Percentiles rank a stretch among this genome's conserved stretches.
Conservation (phyloP, 345 rosid genomes). For the Xanthoceras sorbifolium region DNA sequence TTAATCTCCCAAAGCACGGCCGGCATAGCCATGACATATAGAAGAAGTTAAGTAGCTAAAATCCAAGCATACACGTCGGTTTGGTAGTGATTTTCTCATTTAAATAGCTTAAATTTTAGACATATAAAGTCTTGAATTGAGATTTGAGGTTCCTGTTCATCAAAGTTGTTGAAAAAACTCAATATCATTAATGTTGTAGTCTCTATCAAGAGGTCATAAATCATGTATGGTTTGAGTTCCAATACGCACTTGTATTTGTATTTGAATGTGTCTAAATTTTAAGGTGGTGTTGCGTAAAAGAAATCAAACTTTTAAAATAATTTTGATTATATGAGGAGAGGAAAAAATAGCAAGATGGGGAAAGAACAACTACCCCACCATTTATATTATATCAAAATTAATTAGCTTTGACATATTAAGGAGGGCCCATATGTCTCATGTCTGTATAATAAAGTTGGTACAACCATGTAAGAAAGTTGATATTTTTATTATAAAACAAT, state of each 20-base stretch:
- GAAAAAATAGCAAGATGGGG: conserved; percentile 28
- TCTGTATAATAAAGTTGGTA: not conserved
- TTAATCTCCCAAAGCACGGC: conserved; percentile 36
- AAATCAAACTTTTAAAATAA: too few species aligned
- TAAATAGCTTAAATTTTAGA: conserved; percentile 2
- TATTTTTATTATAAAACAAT: not conserved
- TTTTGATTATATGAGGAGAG: not conserved
- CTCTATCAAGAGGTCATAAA: too few species aligned
- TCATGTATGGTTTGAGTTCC: too few species aligned
- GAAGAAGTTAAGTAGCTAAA: conserved; percentile 34
- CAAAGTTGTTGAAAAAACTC: too few species aligned
- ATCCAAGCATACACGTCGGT: conserved; percentile 44
- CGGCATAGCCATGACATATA: conserved; percentile 55
- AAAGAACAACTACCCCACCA: conserved; percentile 33
- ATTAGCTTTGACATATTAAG: not conserved
- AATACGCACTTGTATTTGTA: too few species aligned
- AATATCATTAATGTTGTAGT: too few species aligned
- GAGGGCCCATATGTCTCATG: not conserved
- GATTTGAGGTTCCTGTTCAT: not conserved
- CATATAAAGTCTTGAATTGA: not conserved
- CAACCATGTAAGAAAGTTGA: not conserved
- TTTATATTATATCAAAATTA: conserved; percentile 4
- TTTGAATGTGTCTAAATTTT: too few species aligned
- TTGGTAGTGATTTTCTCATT: conserved; percentile 41
- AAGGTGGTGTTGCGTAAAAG: not conserved